Conservation (phyloP, 805 yeast species). For the Teunomyces cretensis region DNA sequence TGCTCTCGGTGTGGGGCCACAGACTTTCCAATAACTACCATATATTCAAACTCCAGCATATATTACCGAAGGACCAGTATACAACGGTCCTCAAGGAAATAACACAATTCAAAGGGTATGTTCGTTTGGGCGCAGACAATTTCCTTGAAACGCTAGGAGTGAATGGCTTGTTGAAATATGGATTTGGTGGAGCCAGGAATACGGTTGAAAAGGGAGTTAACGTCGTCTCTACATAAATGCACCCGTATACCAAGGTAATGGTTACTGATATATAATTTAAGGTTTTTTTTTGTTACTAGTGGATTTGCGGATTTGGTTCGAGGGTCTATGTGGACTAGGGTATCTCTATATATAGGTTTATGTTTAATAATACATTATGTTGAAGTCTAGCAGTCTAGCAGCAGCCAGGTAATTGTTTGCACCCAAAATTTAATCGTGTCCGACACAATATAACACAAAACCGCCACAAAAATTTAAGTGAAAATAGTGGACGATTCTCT, state of each 20-base stretch:
- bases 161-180: background rate
- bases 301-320: too few species aligned
- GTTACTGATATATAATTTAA: background rate
- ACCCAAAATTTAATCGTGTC: background rate
- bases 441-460: slow-evolving; percentile 1
- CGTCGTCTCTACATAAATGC: background rate
- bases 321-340: background rate
- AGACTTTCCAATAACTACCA: background rate
- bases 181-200: background rate
- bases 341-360: background rate
- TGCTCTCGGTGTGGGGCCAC: background rate
- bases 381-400: background rate
- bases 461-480: background rate
- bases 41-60: too few species aligned
- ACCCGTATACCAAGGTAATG: background rate
- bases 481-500: slow-evolving; percentile 1
- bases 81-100: too few species aligned
- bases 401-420: background rate
- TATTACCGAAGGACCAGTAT: too few species aligned
- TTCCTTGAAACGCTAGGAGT: background rate
- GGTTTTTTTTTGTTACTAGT: background rate
- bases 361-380: background rate
- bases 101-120: background rate
- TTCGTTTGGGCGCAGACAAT: background rate
- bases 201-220: background rate